Evolutionary conservation across 2,329 filamentous ascomycete species (phyloP).

Genomic region (Ophiostoma ips): DNA sequence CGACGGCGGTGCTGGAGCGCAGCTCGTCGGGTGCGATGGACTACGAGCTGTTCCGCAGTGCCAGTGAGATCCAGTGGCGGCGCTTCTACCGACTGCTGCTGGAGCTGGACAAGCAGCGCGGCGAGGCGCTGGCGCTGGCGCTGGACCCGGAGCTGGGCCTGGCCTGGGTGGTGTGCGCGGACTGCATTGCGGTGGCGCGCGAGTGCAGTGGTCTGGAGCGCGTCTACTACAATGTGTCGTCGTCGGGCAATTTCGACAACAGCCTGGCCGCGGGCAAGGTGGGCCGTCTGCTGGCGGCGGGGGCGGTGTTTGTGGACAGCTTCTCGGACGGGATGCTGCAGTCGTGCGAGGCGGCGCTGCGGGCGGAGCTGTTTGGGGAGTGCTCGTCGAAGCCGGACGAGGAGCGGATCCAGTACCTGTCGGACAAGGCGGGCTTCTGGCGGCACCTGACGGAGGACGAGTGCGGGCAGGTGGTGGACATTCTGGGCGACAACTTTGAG

Average conservation of each 20-base stretch:
- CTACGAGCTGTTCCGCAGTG: constrained; percentile 58
- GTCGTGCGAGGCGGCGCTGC: constrained; percentile 51
- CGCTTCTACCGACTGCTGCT: constrained; percentile 75
- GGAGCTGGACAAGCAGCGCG: constrained; percentile 74
- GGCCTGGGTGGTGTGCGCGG: constrained; percentile 74
- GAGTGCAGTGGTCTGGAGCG: constrained; percentile 67
- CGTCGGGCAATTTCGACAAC: no score
- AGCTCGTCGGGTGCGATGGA: constrained; percentile 52
- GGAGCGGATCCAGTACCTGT: constrained; percentile 65
- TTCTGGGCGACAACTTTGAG: constrained; percentile 52
- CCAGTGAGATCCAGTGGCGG: constrained; percentile 75
- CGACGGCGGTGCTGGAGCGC: constrained; percentile 52
- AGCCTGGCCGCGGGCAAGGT: constrained; percentile 20
- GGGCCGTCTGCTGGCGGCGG: constrained; percentile 53
- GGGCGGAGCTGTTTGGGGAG: constrained; percentile 61
- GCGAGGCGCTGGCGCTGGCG: constrained; percentile 65
- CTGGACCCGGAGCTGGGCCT: constrained; percentile 58
- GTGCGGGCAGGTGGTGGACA: constrained; percentile 52
- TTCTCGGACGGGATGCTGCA: constrained; percentile 58
- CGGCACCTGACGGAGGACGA: constrained; percentile 73
- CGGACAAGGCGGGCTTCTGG: constrained; percentile 64
- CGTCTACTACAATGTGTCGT: constrained; percentile 49
- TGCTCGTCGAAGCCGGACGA: constrained; percentile 53
- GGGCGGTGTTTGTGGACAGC: constrained; percentile 52
- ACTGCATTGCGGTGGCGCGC: constrained; percentile 65